Evolutionary conservation across 345 rosid species (phyloP).

Genomic region (Eucalyptus tenuipes): DNA sequence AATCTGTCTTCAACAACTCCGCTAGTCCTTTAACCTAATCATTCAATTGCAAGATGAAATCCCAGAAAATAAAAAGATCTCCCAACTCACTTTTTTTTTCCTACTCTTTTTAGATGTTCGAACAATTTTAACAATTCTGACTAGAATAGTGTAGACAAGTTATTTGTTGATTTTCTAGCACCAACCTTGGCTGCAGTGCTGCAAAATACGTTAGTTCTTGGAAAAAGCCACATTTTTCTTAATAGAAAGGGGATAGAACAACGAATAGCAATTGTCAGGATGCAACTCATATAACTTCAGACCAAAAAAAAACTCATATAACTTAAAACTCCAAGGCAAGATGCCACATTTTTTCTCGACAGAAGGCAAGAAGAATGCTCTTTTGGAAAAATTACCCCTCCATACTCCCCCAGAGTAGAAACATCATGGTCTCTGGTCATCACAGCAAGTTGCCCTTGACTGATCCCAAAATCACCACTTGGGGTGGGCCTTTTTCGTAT

Average conservation of each 20-base stretch:
- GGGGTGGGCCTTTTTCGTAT: not conserved
- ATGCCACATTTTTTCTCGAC: not conserved
- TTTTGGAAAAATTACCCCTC: conserved; percentile 45
- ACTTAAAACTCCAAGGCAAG: not conserved
- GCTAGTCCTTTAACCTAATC: conserved; percentile 62
- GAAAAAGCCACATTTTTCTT: not conserved
- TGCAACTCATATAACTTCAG: too few relatives aligned
- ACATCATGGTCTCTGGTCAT: conserved; percentile 63
- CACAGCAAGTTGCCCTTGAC: conserved; percentile 47
- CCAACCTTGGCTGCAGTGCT: not conserved
- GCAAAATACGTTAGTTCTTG: not conserved
- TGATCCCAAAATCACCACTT: conserved; percentile 42
- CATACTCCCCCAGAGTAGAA: conserved; percentile 43
- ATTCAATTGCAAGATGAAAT: not conserved
- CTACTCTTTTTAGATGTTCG: not conserved
- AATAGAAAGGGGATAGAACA: not conserved
- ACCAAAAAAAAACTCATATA: not conserved
- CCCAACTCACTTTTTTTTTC: not conserved
- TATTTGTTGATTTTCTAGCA: not conserved
- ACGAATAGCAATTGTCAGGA: fast-evolving
- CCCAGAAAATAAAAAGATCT: not conserved
- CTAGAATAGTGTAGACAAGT: not conserved
- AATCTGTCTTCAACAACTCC: conserved; percentile 49
- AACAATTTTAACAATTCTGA: not conserved
- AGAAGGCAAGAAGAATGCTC: fast-evolving